These are phyloP conservation scores for Aureobasidium sp. DNA, from an alignment of 2,329 filamentous ascomycete genomes.

Conservation along the genomic window DNA sequence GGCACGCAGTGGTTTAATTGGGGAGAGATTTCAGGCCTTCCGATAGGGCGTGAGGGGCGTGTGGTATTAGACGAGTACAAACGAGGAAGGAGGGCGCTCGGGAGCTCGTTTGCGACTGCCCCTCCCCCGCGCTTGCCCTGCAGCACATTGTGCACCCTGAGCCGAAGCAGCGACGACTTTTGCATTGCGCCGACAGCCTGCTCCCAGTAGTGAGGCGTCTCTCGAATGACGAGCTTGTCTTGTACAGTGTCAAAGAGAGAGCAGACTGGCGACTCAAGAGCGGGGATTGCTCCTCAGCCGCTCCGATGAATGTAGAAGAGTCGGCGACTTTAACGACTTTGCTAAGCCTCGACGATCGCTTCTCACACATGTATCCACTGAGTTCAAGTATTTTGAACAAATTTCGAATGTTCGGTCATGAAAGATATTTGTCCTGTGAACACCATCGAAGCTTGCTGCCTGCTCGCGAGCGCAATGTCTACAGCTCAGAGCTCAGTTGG, in stretches of 20 bases:
- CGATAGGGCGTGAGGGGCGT: conserved; percentile 4
- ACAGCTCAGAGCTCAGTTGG: neutral
- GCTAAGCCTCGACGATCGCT: neutral
- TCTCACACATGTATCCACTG: neutral
- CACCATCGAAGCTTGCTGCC: neutral
- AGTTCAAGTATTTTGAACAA: neutral
- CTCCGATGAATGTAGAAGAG: neutral
- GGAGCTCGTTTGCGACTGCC: conserved; percentile 12
- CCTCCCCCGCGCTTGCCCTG: conserved; percentile 14
- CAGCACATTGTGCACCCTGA: conserved; percentile 6
- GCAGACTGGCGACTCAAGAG: neutral
- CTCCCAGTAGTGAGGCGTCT: neutral
- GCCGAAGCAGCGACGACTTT: conserved; percentile 8
- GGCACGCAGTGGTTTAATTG: neutral
- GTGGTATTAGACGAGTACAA: conserved; percentile 2
- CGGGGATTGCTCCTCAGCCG: neutral
- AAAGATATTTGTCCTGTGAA: neutral
- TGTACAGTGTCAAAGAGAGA: neutral
- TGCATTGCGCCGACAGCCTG: neutral
- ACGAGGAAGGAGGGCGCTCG: conserved; percentile 11
- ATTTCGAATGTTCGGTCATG: neutral
- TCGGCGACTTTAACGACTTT: neutral
- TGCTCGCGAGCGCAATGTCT: neutral
- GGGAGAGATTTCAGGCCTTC: neutral
- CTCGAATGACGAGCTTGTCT: neutral